Evolutionary conservation across 1,284 basidiomycete species (phyloP).

Genomic region (Boletellus deceptivus): DNA sequence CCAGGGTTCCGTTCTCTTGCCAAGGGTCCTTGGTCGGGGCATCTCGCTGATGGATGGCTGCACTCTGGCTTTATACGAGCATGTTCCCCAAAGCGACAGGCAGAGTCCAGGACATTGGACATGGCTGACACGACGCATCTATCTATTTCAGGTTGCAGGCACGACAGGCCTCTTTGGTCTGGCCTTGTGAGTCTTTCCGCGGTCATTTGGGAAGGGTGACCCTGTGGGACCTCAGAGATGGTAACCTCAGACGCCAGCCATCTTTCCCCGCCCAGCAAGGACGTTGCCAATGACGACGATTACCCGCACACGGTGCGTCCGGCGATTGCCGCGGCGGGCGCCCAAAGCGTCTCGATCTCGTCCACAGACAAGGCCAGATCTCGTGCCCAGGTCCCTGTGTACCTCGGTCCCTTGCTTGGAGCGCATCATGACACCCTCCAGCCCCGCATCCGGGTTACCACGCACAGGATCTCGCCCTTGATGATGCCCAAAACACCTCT

Average conservation of each 20-base stretch:
- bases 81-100: too few species aligned
- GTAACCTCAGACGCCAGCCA: background rate
- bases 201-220: constrained; percentile 3
- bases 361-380: constrained; percentile 1
- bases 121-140: too few species aligned
- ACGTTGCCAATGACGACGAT: constrained; percentile 14
- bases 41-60: too few species aligned
- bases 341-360: constrained; percentile 4
- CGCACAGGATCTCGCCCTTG: background rate
- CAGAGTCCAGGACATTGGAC: too few species aligned
- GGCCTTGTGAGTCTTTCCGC: background rate
- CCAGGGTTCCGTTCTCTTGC: background rate
- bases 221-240: background rate
- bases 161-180: background rate
- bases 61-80: too few species aligned
- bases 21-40: background rate
- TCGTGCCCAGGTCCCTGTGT: constrained; percentile 4
- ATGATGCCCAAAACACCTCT: background rate
- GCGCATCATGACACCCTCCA: constrained; percentile 8
- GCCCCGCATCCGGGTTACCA: background rate
- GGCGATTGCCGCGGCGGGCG: constrained; percentile 16
- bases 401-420: constrained; percentile 1
- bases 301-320: background rate
- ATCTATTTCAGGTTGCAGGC: too few species aligned
- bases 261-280: background rate